Evolutionary conservation across 2,329 filamentous ascomycete species (phyloP).

Genomic region (Beauveria medogensis): DNA sequence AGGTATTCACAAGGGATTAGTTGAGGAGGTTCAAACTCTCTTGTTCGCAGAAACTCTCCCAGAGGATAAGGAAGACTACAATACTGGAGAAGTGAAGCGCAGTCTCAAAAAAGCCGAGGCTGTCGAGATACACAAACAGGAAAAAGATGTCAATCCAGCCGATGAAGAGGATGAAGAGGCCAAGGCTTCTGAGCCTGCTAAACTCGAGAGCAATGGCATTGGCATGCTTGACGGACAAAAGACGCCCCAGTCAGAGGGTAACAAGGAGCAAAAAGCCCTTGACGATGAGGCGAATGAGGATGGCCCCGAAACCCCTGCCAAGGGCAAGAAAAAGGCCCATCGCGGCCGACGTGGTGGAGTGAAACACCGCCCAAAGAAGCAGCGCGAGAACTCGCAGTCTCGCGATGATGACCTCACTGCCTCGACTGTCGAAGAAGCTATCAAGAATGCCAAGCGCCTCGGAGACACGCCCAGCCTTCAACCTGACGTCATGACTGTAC

Average conservation of each 20-base stretch:
- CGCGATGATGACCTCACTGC: constrained; percentile 37
- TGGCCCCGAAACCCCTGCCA: constrained; percentile 25
- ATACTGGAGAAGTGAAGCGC: background rate
- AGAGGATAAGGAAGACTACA: background rate
- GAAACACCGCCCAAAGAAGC: constrained; percentile 54
- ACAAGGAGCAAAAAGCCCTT: constrained; percentile 1
- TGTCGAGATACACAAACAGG: background rate
- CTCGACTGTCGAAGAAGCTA: constrained; percentile 52
- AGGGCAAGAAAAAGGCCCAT: constrained; percentile 62
- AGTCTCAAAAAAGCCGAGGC: background rate
- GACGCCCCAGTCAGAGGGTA: background rate
- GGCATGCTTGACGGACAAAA: background rate
- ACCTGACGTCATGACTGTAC: constrained; percentile 52
- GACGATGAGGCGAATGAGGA: constrained; percentile 5
- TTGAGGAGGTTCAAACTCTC: constrained; percentile 2
- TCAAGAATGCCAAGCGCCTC: constrained; percentile 51
- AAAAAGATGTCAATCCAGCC: background rate
- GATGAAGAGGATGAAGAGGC: background rate
- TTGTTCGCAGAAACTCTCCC: constrained; percentile 5
- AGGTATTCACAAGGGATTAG: constrained; percentile 20
- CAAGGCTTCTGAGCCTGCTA: background rate
- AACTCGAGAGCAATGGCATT: background rate
- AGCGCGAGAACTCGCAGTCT: constrained; percentile 43
- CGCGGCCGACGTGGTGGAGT: constrained; percentile 65
- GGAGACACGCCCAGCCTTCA: constrained; percentile 47